Base-by-base conservation (phyloP, 129 eudicot genomes). In the Centrapalus pauciflorus region DNA sequence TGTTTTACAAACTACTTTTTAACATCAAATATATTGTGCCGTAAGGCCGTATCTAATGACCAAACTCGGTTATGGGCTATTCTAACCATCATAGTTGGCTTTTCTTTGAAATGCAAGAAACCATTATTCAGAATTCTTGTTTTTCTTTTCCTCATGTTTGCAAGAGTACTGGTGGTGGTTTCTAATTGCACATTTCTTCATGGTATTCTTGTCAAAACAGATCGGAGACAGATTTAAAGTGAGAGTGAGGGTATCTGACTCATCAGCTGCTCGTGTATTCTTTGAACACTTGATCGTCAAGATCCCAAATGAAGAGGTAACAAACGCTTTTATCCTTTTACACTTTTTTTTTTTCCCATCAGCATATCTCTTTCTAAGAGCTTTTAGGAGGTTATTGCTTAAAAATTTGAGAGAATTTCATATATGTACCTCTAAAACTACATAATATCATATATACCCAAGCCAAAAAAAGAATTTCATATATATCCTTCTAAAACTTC, bases 221-320 rank as follows among this genome's bases (percentile, higher is more conserved):
- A 86, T 94, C 64, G 95, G 99, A 26, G 97, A 94, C 57, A 75
- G 64, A 52, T 94, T 82, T 71, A 45, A 75, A 8, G 77, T 89
- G 72, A 84, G 76, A 77, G 90, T 84, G 59, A 80, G 90, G 76
- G 38, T 94, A 41, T 76, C 86, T 0, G 85, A 84, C 77, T 60
- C 88, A 24, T 94, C 99, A 60, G 95, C 95, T 34, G 97, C 78
- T 75, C 97, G 99, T 28, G 1, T 86, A 26, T 86, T 67, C 84
- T 80, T 89, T 55, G 95, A 94, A 74, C 97, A 89, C 48, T 75
- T 82, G 46, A 86, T 94, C 33, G 55, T 68, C 77, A 94, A 94
- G 81, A 52, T 89, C 62, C 95, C 99, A 56, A 77, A 73, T 51
- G 64, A 62, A 82, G 97, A 94, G 97, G 99, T 89, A 58, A 49